Base-by-base conservation (phyloP, 192 early-diverging fungal genomes). In the Phycomyces nitens region DNA sequence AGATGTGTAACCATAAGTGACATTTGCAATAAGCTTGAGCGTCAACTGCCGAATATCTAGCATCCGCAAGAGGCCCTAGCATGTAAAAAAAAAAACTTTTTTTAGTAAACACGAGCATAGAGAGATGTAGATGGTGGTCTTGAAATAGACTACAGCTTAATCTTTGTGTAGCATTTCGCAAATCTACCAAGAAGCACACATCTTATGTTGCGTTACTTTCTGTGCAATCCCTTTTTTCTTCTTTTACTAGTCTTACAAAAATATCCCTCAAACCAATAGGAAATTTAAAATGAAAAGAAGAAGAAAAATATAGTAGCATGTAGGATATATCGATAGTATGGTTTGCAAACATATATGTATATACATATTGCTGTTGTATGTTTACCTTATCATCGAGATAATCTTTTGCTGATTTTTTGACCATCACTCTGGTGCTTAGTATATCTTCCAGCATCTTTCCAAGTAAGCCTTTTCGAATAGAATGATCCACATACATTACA, bases 21-120 rank as follows among this genome's bases (percentile, higher is more conserved):
- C 94, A 63, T 98, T 98, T 24, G 94, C 92, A 34, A 96, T 79
- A 14, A 94, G 82, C 69, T 98, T 98, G 24, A 98, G 75, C 0
- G 86, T 85, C 3, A 98, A 75, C 69, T 98, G 96, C 26, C 90
- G 81, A 2, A 89, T 84, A 52, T 96, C 88, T 53, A 98, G 70
- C 12, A 89, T 82, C 44, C 86, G 80, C 24, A 82, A 50, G 18
- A 93, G 77, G 0, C 67, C 74, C 79, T 85, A 62, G 11, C 22
- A 61, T 21, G 24, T 10, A 52, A 1, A 60, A 0, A 60, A 7
- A 41, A 44, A 14, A 27, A 20, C 12, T 57, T 24, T 5, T 27
- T 54, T 54, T 11, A 11, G 24, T 54, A 22, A 26, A 26, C 24
- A 34, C 29, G 29, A 34, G 29, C 29, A 34, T 34, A 34, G 2